A percentile compares a stretch with the other conserved stretches of the same genome.
Evolutionary conservation across 352 stramenopile species (phyloP).

Genomic region (Achlya hypogyna): DNA sequence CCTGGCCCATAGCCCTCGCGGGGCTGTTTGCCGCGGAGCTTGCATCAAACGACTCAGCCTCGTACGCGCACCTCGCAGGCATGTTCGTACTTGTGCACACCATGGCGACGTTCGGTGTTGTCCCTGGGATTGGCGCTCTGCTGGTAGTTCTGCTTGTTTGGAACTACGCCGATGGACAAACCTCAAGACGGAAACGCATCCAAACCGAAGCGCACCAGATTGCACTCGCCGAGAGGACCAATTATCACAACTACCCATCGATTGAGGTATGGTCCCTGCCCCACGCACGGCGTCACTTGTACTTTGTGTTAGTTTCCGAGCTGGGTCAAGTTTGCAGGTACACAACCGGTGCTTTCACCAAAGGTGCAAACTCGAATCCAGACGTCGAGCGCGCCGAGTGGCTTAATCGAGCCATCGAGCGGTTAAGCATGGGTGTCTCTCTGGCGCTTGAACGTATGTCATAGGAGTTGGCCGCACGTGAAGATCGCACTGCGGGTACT

Average conservation of each 20-base stretch:
- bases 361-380: neutral
- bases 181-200: neutral
- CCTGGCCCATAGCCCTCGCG: constrained; percentile 7
- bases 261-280: neutral
- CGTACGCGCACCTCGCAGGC: neutral
- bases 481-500: constrained; percentile 64
- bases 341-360: constrained; percentile 27
- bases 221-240: constrained; percentile 1
- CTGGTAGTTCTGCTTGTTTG: neutral
- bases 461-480: constrained; percentile 58
- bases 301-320: constrained; percentile 19
- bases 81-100: constrained; percentile 6
- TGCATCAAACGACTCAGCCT: neutral
- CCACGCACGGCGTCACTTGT: too few species aligned
- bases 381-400: constrained; percentile 68
- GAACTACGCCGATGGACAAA: neutral
- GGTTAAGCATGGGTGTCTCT: too few species aligned
- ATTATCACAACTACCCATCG: constrained; percentile 6
- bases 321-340: constrained; percentile 29
- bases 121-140: neutral
- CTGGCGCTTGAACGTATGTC: too few species aligned
- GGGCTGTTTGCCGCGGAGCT: constrained; percentile 6
- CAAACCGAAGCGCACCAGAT: neutral
- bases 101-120: neutral
- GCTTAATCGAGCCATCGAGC: constrained; percentile 64